phyloP scores from a whole-genome alignment of 768 basidiomycete genomes.

The Leccinum longicurvipes region DNA sequence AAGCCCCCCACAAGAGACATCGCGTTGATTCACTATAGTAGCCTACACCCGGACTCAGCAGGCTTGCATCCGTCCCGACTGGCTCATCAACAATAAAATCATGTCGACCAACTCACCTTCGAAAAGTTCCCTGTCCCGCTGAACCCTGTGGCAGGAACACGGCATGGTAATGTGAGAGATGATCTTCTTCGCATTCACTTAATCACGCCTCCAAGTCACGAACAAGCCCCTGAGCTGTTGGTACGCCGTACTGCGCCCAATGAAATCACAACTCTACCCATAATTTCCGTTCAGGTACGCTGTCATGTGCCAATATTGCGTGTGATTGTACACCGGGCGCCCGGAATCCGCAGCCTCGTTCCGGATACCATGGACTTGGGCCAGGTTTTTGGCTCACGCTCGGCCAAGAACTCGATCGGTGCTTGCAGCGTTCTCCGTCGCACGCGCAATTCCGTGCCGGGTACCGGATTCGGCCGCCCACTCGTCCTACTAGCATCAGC shows the following conservation, averaged over 20 bases:
- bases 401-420: conserved; percentile 19
- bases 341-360: neutral
- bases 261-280: conserved; percentile 33
- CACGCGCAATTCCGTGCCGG: conserved; percentile 22
- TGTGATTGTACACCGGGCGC: too few species aligned
- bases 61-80: conserved; percentile 27
- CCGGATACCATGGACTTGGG: conserved; percentile 2
- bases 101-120: neutral
- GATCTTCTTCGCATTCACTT: conserved; percentile 34
- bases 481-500: too few species aligned
- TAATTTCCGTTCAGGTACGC: neutral
- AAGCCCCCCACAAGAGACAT: too few species aligned
- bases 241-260: conserved; percentile 38
- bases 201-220: conserved; percentile 38
- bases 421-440: conserved; percentile 17
- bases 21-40: conserved; percentile 45
- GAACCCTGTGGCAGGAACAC: conserved; percentile 34
- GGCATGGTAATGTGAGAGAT: conserved; percentile 22
- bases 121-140: conserved; percentile 3
- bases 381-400: conserved; percentile 24
- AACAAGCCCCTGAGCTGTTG: conserved; percentile 29
- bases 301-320: too few species aligned
- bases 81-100: neutral
- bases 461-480: conserved; percentile 15
- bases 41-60: conserved; percentile 43